Conservation (phyloP, 2,329 filamentous ascomycete species). For the Neonectria faginata region DNA sequence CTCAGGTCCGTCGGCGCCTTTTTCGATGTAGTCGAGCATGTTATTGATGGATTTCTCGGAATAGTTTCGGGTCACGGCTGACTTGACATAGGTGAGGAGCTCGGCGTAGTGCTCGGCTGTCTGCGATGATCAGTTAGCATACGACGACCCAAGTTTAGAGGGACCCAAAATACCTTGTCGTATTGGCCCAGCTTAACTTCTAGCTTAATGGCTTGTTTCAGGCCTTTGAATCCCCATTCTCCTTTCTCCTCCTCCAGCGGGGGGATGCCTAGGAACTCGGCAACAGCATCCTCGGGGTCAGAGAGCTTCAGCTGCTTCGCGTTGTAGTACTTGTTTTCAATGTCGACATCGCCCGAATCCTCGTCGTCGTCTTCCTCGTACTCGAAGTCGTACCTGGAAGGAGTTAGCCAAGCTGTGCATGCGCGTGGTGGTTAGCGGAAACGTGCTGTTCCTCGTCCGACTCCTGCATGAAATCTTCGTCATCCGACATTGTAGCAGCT, state of each 20-base stretch:
- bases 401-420: conserved; percentile 34
- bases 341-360: conserved; percentile 88
- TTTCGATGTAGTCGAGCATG: conserved; percentile 98
- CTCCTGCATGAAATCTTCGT: conserved; percentile 63
- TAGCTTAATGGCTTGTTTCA: conserved; percentile 98
- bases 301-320: conserved; percentile 94
- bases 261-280: conserved; percentile 91
- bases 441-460: conserved; percentile 60
- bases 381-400: conserved; percentile 86
- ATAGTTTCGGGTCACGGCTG: conserved; percentile 96
- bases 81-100: conserved; percentile 96
- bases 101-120: conserved; percentile 93
- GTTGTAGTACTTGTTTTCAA: conserved; percentile 99
- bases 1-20: conserved; percentile 77
- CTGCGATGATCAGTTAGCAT: conserved; percentile 69
- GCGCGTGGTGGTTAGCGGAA: conserved; percentile 1
- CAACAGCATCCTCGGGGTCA: conserved; percentile 88
- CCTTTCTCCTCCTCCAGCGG: conserved; percentile 89
- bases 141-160: not conserved
- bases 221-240: conserved; percentile 98
- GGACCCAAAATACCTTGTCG: conserved; percentile 70
- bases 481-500: conserved; percentile 60
- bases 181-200: conserved; percentile 95
- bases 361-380: conserved; percentile 95
- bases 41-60: conserved; percentile 99